Evolutionary conservation across 495 filamentous ascomycete genomes (phyloP), one percentile per base, ranked within the genome.

Genomic region (Xylaria bambusicola): DNA sequence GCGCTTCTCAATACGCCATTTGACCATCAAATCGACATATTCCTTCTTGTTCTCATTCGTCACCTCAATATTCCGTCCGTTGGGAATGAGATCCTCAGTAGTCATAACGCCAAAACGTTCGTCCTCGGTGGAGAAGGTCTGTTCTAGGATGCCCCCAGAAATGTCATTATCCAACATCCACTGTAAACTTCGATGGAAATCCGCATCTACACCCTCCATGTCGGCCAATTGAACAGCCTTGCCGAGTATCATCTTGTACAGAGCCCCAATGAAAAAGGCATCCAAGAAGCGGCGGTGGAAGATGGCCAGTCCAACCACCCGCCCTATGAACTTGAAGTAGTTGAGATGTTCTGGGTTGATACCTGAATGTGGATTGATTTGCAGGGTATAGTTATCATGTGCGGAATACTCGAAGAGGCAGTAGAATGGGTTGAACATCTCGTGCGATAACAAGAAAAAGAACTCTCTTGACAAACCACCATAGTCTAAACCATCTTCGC

Each of bases 391-490:
- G 79, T 99, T 99, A 84, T 99, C 94, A 79, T 99, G 94, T 27
- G 94, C 94, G 61, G 94, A 97, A 73, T 99, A 99, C 78, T 99
- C 94, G 80, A 99, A 99, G 45, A 99, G 82, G 76, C 94, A 99
- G 79, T 99, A 99, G 78, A 99, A 99, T 53, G 94, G 94, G 75
- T 99, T 99, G 77, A 99, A 99, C 94, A 99, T 99, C 80, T 99
- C 94, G 76, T 99, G 94, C n/a, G 94, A 98, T 40, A 99, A 85
- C 56, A 99, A 82, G 86, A 98, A 99, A 84, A 99, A 99, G 80
- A 98, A 99, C 76, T 99, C 94, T 83, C 94, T 88, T 20, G 94
- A 99, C 41, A 99, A 85, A 81, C 94, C 94, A 73, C 94, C 94
- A 73, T 98, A 98, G 77, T 98, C 94, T 48, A 98, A 78, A 73